Conservation (phyloP, 169 alveolate genomes). For the Amoebophrya sp. region DNA sequence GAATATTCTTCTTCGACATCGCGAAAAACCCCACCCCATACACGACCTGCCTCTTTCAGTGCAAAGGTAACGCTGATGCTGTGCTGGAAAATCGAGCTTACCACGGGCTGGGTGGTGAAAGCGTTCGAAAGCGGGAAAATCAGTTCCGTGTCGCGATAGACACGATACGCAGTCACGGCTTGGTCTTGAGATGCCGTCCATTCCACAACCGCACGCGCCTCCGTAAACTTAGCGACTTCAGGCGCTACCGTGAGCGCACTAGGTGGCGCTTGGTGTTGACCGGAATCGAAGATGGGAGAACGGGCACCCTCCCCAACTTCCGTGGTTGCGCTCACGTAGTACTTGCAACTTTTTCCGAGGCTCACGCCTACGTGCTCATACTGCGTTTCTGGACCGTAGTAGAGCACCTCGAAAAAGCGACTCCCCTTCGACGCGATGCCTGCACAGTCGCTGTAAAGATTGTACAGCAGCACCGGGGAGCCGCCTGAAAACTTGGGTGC, state of each 20-base stretch:
- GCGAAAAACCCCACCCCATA: background rate
- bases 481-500: background rate
- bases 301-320: background rate
- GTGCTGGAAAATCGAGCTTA: background rate
- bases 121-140: constrained; percentile 28
- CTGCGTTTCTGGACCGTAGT: background rate
- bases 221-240: background rate
- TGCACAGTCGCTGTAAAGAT: background rate
- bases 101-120: background rate
- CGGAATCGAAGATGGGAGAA: background rate
- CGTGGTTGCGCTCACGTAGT: background rate
- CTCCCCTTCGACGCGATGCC: too few species aligned
- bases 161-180: background rate
- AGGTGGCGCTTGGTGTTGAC: background rate
- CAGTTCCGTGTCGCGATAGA: constrained; percentile 31
- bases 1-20: background rate
- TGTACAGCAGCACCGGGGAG: background rate
- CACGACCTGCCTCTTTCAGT: background rate
- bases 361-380: background rate
- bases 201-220: background rate
- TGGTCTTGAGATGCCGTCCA: background rate
- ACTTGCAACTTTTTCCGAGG: background rate
- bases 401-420: background rate
- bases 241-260: background rate
- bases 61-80: background rate